A percentile compares a stretch with the other conserved stretches of the same genome.
These are phyloP conservation scores for Naganishia vishniacii DNA, from an alignment of 768 basidiomycete genomes.

Conservation along the genomic window DNA sequence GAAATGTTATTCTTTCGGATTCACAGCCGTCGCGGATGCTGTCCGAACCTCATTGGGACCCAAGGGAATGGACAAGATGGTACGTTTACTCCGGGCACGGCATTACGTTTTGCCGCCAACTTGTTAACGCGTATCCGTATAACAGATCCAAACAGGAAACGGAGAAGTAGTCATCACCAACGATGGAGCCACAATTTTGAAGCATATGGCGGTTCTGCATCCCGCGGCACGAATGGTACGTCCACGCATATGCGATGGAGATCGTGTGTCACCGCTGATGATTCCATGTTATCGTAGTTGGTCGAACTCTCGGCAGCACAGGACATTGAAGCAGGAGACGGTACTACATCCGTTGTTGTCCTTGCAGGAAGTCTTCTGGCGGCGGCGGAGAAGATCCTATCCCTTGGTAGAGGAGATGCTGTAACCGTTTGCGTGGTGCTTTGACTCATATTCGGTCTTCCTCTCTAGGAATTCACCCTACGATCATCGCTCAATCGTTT, in stretches of 20 bases:
- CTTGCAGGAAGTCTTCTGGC: conserved; percentile 86
- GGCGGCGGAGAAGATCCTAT: conserved; percentile 92
- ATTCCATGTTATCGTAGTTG: conserved; percentile 56
- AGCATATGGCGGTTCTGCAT: conserved; percentile 84
- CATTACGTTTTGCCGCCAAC: neutral
- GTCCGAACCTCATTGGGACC: conserved; percentile 94
- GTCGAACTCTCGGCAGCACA: conserved; percentile 97
- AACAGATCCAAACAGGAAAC: conserved; percentile 87
- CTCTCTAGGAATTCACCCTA: conserved; percentile 74
- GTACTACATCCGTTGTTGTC: conserved; percentile 95
- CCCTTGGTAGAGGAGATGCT: conserved; percentile 62
- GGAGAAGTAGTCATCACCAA: conserved; percentile 98
- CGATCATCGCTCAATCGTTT: conserved; percentile 93
- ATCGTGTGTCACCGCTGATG: conserved; percentile 5
- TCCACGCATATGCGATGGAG: conserved; percentile 16
- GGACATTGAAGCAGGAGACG: conserved; percentile 97
- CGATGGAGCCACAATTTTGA: conserved; percentile 95
- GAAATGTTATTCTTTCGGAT: no score
- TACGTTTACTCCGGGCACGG: conserved; percentile 43
- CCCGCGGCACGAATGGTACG: conserved; percentile 96
- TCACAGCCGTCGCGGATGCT: conserved; percentile 86
- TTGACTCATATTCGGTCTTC: neutral
- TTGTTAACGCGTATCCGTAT: neutral
- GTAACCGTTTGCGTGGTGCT: neutral
- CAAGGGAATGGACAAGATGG: conserved; percentile 99